Evolutionary conservation across 805 yeast genomes (phyloP), one percentile per base, ranked within the genome.

Genomic region (Zygotorulaspora florentina): DNA sequence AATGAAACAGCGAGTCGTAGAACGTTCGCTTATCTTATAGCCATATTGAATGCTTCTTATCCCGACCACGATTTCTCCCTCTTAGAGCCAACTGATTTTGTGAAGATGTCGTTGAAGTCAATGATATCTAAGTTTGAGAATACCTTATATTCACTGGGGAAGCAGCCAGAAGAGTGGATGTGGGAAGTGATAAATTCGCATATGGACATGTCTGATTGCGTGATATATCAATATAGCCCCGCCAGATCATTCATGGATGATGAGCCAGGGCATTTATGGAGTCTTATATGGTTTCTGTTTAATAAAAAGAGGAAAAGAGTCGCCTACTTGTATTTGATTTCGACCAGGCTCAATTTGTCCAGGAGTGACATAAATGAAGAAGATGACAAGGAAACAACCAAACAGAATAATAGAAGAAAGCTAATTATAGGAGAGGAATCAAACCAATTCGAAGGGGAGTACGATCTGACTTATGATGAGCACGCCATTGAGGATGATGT

Each of bases 1-100:
- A 85, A 84, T 58, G 84, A 83, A 56, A 79, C 84, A n/a, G 81
- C 93, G 1, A 85, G 95, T 37, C 77, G 96, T 52, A 84, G 88
- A 65, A 82, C 90, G 1, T 93, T 91, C 70, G 93, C 96, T 0
- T 87, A 90, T 61, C 71, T 93, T 39, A 87, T 93, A 48, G 93
- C 95, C 1, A 89, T 90, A 29, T 73, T 93, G 43, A 93, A 93
- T 64, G 86, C 95, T 7, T 83, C 95, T 3, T 91, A 87, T 61
- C 98, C 99, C 0, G 99, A 93, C 64, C 96, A 93, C 59, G 99
- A 93, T 61, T 93, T 91, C 58, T 77, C 95, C 10, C 77, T 84
- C 20, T 76, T 93, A 51, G 88, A 87, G 59, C 99, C 99, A 1
- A 73, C 73, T 15, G 83, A 81, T 63, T 85, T 85, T 65, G 68